Evolutionary conservation across 257 asterid genomes (phyloP).

Genomic region (Nicotiana undulata): DNA sequence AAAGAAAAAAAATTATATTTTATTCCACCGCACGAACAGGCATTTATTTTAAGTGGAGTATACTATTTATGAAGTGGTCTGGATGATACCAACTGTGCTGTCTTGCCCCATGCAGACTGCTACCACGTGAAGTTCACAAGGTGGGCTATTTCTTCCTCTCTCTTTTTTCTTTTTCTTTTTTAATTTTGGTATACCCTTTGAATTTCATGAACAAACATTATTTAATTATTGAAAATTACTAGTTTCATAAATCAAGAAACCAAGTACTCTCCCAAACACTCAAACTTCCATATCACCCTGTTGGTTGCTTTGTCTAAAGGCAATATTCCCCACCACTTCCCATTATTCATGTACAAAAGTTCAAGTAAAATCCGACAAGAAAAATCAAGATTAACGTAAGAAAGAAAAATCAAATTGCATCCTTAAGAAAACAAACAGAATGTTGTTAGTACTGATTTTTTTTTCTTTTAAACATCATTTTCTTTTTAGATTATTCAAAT

Average conservation of each 20-base stretch:
- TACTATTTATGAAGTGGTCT: background rate
- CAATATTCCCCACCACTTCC: constrained; percentile 22
- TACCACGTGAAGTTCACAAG: constrained; percentile 44
- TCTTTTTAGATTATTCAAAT: background rate
- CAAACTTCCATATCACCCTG: constrained; percentile 11
- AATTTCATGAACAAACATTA: background rate
- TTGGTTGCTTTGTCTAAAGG: constrained; percentile 39
- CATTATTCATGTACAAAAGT: constrained; percentile 21
- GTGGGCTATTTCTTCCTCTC: background rate
- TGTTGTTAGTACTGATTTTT: background rate
- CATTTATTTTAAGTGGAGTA: too few relatives aligned
- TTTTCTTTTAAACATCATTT: background rate
- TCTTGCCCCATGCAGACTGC: constrained; percentile 28
- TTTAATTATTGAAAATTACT: background rate
- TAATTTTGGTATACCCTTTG: background rate
- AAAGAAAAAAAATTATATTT: too few relatives aligned
- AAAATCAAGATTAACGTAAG: constrained; percentile 18
- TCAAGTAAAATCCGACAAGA: constrained; percentile 32
- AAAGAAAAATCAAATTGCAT: constrained; percentile 4
- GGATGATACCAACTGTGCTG: background rate
- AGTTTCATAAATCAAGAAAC: background rate
- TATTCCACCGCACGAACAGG: background rate
- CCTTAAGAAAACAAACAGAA: background rate
- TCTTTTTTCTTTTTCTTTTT: background rate
- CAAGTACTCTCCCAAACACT: constrained; percentile 4